These are phyloP conservation scores for Acer negundo DNA, from an alignment of 345 rosid genomes.

Conservation along the genomic window DNA sequence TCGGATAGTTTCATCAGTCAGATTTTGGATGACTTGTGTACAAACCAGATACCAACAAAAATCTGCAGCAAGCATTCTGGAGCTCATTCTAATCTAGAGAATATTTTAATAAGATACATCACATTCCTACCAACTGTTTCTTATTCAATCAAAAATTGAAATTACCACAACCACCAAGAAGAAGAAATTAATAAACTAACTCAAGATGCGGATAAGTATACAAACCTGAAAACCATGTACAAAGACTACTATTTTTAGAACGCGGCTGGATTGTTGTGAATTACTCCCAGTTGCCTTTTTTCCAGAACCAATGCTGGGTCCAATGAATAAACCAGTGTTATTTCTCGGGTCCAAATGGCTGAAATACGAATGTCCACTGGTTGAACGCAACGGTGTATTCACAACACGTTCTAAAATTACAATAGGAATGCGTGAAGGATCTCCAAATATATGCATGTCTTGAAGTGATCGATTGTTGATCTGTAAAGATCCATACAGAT, in stretches of 20 bases:
- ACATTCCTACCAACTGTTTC: not conserved
- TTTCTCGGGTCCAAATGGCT: constrained; percentile 57
- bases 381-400: constrained; percentile 73
- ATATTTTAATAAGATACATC: not conserved
- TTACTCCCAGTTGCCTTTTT: constrained; percentile 34
- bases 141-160: not conserved
- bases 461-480: constrained; percentile 85
- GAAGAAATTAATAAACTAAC: not conserved
- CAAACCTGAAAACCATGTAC: constrained; percentile 98
- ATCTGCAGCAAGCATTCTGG: not conserved
- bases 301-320: constrained; percentile 27
- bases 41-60: not conserved
- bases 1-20: not conserved
- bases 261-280: constrained; percentile 39
- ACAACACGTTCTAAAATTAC: constrained; percentile 75
- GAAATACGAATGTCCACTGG: constrained; percentile 71
- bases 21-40: not conserved
- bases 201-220: not conserved
- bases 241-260: constrained; percentile 75
- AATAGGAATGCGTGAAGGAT: constrained; percentile 80
- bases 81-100: not conserved
- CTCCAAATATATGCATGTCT: constrained; percentile 89
- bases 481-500: constrained; percentile 44
- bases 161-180: not conserved
- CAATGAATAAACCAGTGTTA: constrained; percentile 31